Conservation (phyloP, 805 yeast species). For the Ogataea allantospora region DNA sequence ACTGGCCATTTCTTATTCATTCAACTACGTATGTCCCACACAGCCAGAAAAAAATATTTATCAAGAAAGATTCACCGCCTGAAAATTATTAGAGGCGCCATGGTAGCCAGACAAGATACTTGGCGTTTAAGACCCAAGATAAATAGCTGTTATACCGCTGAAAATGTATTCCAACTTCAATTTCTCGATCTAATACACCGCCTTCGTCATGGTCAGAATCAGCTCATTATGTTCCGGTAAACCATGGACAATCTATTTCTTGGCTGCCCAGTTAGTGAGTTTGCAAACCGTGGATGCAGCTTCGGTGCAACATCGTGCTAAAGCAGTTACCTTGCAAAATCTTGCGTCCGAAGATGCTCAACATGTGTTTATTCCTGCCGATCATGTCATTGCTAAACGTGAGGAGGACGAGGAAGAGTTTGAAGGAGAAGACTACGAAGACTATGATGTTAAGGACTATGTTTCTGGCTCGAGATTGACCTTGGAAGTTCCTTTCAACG, state of each 20-base stretch:
- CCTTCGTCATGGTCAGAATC: constrained; percentile 6
- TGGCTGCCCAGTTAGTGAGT: constrained; percentile 8
- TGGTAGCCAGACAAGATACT: not conserved
- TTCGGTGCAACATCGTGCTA: constrained; percentile 13
- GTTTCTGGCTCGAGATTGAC: constrained; percentile 5
- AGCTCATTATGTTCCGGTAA: constrained; percentile 2
- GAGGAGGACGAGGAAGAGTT: constrained; percentile 8
- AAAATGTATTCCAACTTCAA: not conserved
- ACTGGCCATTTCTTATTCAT: constrained; percentile 1
- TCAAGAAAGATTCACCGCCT: not conserved
- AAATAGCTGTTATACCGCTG: not conserved
- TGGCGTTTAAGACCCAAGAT: constrained; percentile 3
- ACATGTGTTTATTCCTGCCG: constrained; percentile 7
- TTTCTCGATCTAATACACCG: not conserved
- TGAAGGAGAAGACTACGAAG: constrained; percentile 9
- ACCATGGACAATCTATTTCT: constrained; percentile 3
- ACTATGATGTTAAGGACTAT: constrained; percentile 8
- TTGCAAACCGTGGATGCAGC: constrained; percentile 3
- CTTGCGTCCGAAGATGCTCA: constrained; percentile 3
- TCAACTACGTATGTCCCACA: constrained; percentile 1
- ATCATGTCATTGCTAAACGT: constrained; percentile 3
- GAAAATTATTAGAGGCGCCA: not conserved
- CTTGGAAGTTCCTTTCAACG: constrained; percentile 15
- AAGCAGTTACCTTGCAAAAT: constrained; percentile 1
- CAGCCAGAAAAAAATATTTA: constrained; percentile 4